Evolutionary conservation across 2,329 filamentous ascomycete genomes (phyloP).

Genomic region (Ophiosphaerella narmari): DNA sequence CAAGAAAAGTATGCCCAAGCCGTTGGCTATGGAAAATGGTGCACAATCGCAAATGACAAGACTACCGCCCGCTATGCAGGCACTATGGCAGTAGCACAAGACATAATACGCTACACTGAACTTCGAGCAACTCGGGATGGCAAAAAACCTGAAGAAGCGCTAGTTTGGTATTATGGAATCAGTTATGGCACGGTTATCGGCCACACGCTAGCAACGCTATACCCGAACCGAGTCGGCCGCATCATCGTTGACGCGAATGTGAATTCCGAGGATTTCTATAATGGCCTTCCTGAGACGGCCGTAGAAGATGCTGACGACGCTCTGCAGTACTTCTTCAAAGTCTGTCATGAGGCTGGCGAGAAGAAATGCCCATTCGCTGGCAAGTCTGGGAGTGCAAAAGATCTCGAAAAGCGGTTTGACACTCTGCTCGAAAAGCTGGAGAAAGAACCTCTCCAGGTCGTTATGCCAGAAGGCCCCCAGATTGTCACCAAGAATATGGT

Average conservation of each 20-base stretch:
- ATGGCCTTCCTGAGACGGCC: not conserved
- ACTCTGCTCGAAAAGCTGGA: constrained; percentile 6
- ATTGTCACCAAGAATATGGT: constrained; percentile 2
- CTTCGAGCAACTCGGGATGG: constrained; percentile 16
- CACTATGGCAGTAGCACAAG: constrained; percentile 33
- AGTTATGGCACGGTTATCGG: constrained; percentile 54
- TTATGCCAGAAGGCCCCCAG: not conserved
- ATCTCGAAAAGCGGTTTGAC: constrained; percentile 11
- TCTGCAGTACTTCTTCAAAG: constrained; percentile 55
- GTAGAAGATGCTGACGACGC: constrained; percentile 4
- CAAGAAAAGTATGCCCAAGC: constrained; percentile 9
- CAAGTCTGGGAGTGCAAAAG: not conserved
- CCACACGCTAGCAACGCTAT: constrained; percentile 51
- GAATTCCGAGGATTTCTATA: constrained; percentile 24
- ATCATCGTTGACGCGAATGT: constrained; percentile 51
- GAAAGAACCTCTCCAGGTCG: constrained; percentile 23
- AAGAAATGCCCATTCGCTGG: constrained; percentile 12
- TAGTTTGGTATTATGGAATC: constrained; percentile 45
- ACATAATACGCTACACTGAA: constrained; percentile 35
- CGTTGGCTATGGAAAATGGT: constrained; percentile 2
- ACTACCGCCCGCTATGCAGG: constrained; percentile 9
- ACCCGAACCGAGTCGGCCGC: constrained; percentile 42
- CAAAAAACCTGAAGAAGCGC: constrained; percentile 31
- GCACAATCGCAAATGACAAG: constrained; percentile 8
- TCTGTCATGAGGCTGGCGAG: constrained; percentile 56